Evolutionary conservation across 352 stramenopile genomes (phyloP).

Genomic region (Halophytophthora polymorphica): DNA sequence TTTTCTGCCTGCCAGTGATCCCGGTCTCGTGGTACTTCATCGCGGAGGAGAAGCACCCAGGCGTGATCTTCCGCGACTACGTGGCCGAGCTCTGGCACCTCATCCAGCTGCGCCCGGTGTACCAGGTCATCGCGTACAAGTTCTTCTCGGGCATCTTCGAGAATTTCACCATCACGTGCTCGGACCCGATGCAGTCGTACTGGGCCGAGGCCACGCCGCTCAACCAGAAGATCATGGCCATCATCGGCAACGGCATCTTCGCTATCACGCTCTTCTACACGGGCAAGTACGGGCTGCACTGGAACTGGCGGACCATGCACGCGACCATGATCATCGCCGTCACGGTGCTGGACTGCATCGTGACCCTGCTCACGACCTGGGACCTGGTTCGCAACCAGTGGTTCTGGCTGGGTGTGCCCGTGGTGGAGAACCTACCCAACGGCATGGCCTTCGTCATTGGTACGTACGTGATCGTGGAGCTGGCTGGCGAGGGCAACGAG

Average conservation of each 20-base stretch:
- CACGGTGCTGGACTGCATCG: conserved; percentile 27
- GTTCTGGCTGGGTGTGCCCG: conserved; percentile 40
- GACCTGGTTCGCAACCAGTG: conserved; percentile 40
- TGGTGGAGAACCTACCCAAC: conserved; percentile 32
- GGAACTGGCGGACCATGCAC: conserved; percentile 35
- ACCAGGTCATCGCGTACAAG: conserved; percentile 43
- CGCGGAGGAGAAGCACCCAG: conserved; percentile 32
- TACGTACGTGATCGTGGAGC: conserved; percentile 45
- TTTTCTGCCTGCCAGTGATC: conserved; percentile 37
- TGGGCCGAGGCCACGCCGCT: conserved; percentile 30
- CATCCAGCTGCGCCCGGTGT: conserved; percentile 33
- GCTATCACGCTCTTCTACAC: conserved; percentile 26
- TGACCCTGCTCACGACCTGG: conserved; percentile 33
- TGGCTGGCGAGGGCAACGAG: conserved; percentile 42
- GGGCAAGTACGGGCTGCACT: conserved; percentile 31
- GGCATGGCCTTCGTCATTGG: conserved; percentile 40
- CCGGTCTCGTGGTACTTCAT: conserved; percentile 49
- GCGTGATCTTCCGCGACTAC: conserved; percentile 32
- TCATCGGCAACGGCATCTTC: conserved; percentile 36
- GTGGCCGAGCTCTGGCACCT: conserved; percentile 35
- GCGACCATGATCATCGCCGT: conserved; percentile 25
- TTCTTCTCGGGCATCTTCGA: conserved; percentile 40
- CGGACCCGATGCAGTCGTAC: conserved; percentile 29
- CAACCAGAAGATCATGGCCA: conserved; percentile 31
- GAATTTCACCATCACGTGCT: conserved; percentile 29